Conservation (phyloP, 2,329 filamentous ascomycete species). For the Neoascochyta sp. region DNA sequence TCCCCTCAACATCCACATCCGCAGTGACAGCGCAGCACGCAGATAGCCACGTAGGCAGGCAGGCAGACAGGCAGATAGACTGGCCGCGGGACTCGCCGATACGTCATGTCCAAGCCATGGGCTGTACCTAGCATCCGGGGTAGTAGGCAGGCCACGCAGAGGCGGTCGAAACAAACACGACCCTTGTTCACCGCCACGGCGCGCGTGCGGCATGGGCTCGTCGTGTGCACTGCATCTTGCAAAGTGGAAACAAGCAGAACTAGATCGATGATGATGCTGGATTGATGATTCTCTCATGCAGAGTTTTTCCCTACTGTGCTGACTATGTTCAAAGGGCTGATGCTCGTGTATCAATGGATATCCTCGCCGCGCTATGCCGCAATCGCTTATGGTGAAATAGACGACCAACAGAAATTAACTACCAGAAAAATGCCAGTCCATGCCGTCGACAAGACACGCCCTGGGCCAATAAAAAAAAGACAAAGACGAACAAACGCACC, state of each 20-base stretch:
- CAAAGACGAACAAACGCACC: conserved; percentile 13
- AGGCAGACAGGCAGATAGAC: conserved; percentile 16
- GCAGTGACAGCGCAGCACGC: conserved; percentile 23
- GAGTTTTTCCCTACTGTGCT: too few species aligned
- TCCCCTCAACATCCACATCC: too few species aligned
- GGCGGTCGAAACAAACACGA: conserved; percentile 14
- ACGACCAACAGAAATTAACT: conserved; percentile 4
- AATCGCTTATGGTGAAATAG: conserved; percentile 8
- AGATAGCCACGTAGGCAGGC: conserved; percentile 24
- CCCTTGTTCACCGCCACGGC: conserved; percentile 28
- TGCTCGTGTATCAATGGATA: conserved; percentile 14
- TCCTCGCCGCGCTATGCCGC: conserved; percentile 24
- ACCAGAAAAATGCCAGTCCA: conserved; percentile 4
- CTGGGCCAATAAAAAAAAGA: conserved; percentile 15
- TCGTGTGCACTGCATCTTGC: too few species aligned
- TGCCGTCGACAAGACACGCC: neutral
- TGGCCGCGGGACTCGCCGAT: conserved; percentile 17
- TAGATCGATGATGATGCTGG: too few species aligned
- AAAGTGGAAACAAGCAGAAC: too few species aligned
- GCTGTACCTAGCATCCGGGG: conserved; percentile 17
- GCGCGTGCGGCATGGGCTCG: conserved; percentile 17
- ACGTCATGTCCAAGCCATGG: too few species aligned
- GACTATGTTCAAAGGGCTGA: too few species aligned
- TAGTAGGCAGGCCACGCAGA: conserved; percentile 10
- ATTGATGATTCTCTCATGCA: conserved; percentile 13